Conservation (phyloP, 805 yeast genomes). For the Metschnikowia rubicola region DNA sequence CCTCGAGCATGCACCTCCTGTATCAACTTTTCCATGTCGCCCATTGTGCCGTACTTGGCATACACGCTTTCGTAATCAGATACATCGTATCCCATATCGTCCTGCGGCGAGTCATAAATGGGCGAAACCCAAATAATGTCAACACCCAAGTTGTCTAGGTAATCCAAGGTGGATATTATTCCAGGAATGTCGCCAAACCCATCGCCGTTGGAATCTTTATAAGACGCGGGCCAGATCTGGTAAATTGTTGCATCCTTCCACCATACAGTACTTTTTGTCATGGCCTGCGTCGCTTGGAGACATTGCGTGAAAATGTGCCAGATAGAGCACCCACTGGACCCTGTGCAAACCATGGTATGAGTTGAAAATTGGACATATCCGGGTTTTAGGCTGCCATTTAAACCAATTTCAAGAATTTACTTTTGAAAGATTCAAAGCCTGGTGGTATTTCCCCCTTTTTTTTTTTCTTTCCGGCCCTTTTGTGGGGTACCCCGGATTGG, state of each 20-base stretch:
- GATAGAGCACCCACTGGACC: neutral
- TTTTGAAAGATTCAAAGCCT: too few species aligned
- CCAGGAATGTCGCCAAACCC: constrained; percentile 57
- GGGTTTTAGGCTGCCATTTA: too few species aligned
- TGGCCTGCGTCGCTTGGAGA: neutral
- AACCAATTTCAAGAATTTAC: too few species aligned
- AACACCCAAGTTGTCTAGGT: constrained; percentile 44
- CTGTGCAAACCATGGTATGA: too few species aligned
- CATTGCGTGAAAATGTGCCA: neutral
- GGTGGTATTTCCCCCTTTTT: too few species aligned
- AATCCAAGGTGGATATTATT: constrained; percentile 46
- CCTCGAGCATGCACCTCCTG: constrained; percentile 44
- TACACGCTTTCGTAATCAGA: constrained; percentile 48
- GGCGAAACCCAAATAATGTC: constrained; percentile 56
- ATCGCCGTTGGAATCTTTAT: constrained; percentile 53
- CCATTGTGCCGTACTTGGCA: constrained; percentile 49
- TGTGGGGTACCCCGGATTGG: too few species aligned
- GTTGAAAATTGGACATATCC: too few species aligned
- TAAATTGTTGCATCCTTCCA: constrained; percentile 55
- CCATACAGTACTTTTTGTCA: constrained; percentile 28
- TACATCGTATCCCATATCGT: constrained; percentile 61
- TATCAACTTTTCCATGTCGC: constrained; percentile 47
- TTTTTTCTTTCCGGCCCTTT: too few species aligned
- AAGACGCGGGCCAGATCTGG: constrained; percentile 59
- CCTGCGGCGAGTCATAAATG: constrained; percentile 53